Conservation (phyloP, 2,329 filamentous ascomycete species). For the Emmonsiellopsis sp. region DNA sequence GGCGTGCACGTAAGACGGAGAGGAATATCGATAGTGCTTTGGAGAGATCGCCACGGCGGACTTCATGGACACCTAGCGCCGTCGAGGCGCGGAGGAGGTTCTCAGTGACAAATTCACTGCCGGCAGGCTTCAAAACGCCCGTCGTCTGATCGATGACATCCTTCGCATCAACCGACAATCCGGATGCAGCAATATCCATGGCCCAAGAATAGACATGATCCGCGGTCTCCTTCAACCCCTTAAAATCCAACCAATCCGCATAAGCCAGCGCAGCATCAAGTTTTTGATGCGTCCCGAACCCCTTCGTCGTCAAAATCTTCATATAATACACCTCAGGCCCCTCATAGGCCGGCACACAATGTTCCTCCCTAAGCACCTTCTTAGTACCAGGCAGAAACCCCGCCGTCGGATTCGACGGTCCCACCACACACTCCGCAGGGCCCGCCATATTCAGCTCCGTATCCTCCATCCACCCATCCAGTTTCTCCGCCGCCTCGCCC, state of each 20-base stretch:
- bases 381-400: conserved; percentile 47
- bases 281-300: conserved; percentile 69
- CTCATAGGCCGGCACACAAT: conserved; percentile 62
- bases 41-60: conserved; percentile 56
- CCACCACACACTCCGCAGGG: conserved; percentile 63
- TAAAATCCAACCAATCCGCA: conserved; percentile 77
- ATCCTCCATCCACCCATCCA: conserved; percentile 72
- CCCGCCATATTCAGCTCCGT: conserved; percentile 57
- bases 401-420: conserved; percentile 75
- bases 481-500: conserved; percentile 66
- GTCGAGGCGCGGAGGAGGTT: conserved; percentile 72
- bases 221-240: conserved; percentile 55
- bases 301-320: conserved; percentile 69
- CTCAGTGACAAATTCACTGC: conserved; percentile 48
- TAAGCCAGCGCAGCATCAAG: conserved; percentile 75
- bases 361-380: conserved; percentile 59
- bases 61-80: conserved; percentile 68
- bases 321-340: conserved; percentile 70
- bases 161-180: conserved; percentile 33
- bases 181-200: conserved; percentile 61
- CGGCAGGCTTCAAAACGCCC: conserved; percentile 53
- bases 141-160: conserved; percentile 53
- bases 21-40: conserved; percentile 74
- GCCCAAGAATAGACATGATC: conserved; percentile 67
- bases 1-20: conserved; percentile 71